A percentile compares a stretch with the other conserved stretches of the same genome.
Evolutionary conservation across 306 rosid species (phyloP).

Genomic region (Hippophae tibetana): DNA sequence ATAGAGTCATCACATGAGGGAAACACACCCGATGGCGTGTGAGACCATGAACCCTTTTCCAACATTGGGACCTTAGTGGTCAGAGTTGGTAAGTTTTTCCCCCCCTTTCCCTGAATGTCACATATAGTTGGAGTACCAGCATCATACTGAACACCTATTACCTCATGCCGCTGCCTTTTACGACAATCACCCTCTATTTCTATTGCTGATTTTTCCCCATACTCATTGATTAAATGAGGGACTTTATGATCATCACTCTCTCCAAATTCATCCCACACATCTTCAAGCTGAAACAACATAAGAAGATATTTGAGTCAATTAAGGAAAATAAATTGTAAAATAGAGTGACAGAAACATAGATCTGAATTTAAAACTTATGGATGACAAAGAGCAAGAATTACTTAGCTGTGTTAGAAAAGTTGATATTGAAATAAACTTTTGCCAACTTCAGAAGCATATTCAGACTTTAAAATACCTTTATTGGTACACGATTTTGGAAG

Average conservation of each 20-base stretch:
- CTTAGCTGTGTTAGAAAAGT: too few relatives aligned
- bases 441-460: too few relatives aligned
- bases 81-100: conserved; percentile 21
- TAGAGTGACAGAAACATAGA: too few relatives aligned
- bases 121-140: conserved; percentile 23
- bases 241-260: conserved; percentile 49
- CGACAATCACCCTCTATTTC: conserved; percentile 25
- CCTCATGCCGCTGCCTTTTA: conserved; percentile 27
- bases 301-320: background rate
- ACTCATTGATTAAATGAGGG: conserved; percentile 30
- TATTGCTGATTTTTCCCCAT: conserved; percentile 22
- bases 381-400: too few relatives aligned
- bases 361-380: too few relatives aligned
- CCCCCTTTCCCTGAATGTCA: conserved; percentile 28
- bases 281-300: conserved; percentile 48
- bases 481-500: too few relatives aligned
- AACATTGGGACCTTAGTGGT: conserved; percentile 32
- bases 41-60: conserved; percentile 57
- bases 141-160: conserved; percentile 20
- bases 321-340: too few relatives aligned
- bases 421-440: too few relatives aligned
- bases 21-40: conserved; percentile 38
- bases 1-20: conserved; percentile 37
- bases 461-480: too few relatives aligned
- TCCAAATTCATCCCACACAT: conserved; percentile 46